Base-by-base conservation (phyloP, 371 early-diverging fungal genomes). In the Massospora cicadina region DNA sequence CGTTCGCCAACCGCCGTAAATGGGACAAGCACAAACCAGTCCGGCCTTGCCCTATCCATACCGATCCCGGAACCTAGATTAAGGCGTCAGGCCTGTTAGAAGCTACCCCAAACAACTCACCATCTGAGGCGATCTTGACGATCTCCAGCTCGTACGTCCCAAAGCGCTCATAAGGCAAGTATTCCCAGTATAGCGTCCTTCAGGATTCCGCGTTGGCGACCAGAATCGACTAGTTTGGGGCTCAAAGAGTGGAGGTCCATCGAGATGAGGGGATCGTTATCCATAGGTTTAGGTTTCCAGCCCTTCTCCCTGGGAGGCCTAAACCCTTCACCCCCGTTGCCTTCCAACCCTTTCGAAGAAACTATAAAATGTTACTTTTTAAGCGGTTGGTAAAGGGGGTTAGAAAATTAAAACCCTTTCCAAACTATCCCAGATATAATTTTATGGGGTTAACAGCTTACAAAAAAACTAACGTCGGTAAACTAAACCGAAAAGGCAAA, bases 1-100 rank as follows among this genome's bases (percentile, higher is more conserved):
- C 21, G 29, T 3, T 60, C 60, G 7, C 60, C 60, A 29, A 27
- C 10, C 17, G 13, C 13, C 13, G 25, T 24, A 60, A 60, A 60
- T 21, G 60, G 60, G 3, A 60, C 60, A 5, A 60, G 24, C 17
- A 60, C 24, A 60, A 21, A 60, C 60, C 60, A 60, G 24, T 60
- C 60, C 24, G 7, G 7, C 17, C 7, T 7, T 7, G 21, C 24
- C 13, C 33, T 24, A 60, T n/a, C 33, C 10, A 60, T 33, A 24
- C 25, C 60, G n/a, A 60, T 60, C 21, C 60, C 60, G 12, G 26
- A n/a, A n/a, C n/a, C n/a, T 13, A 57, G 12, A 57, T 57, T n/a
- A 17, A 57, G 10, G 13, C 17, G 7, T 13, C 12, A 13, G 58
- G 13, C 10, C 10, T 26, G 28, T 26, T 7, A 10, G 10, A n/a